Base-by-base conservation (phyloP, 352 stramenopile genomes). In the Pythium sp. region DNA sequence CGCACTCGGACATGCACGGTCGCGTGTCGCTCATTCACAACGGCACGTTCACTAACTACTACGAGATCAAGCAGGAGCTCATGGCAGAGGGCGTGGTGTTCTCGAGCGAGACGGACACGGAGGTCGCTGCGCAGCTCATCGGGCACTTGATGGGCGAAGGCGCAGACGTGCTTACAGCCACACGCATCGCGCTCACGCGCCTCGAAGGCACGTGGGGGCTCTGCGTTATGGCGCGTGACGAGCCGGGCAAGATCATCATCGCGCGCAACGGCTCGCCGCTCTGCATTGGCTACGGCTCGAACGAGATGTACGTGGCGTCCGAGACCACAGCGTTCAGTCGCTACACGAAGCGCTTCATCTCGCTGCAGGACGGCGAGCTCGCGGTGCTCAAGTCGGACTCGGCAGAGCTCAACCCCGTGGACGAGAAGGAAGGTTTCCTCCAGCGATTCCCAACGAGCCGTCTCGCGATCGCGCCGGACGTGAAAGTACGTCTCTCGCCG, bases 301-400 rank as follows among this genome's bases (percentile, higher is more conserved):
- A 97, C 70, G 85, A 97, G 58, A 99, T 98, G 73, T 99, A 96
- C 74, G 92, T 99, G 68, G 96, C 97, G n/a, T 98, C 89, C 36
- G 95, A 99, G 82, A 98, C 95, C 3, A 97, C 92, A 47, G 95
- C 95, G 7, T 97, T 97, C 70, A 95, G 81, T 71, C 81, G 90
- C 28, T 98, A 99, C 80, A 98, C 97, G 2, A 99, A 99, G 77
- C 97, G 97, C 43, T 99, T 99, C 68, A 98, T 99, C 71, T 98
- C 91, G 62, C 92, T 99, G 71, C 97, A 98, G 72, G 94, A 98
- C 79, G 90, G 90, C 12, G 92, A 99, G 74, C 97, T 99, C 67
- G 97, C 96, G 8, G 92, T 99, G 14, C 80, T 99, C 62, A 94
- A 97, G 71, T 83, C 87, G 22, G 93, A 98, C 82, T 97, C 93